phyloP scores from a whole-genome alignment of 2,329 filamentous ascomycete genomes.

The Fusarium metavorans region DNA sequence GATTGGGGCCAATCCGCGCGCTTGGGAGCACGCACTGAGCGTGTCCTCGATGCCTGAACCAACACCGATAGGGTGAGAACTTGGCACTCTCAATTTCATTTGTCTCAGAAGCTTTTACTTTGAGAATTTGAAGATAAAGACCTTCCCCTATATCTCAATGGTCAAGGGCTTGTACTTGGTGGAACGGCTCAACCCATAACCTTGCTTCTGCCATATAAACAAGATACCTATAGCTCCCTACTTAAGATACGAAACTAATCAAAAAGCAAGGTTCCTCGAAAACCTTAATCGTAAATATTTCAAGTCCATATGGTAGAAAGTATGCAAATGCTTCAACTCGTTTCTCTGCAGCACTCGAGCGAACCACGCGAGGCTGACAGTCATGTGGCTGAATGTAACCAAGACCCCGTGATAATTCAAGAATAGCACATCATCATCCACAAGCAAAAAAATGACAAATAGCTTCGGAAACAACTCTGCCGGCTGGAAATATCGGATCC shows the following conservation, averaged over 20 bases:
- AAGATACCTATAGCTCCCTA: not conserved
- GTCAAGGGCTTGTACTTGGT: not conserved
- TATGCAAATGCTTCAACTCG: not conserved
- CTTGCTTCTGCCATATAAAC: not conserved
- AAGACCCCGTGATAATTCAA: not conserved
- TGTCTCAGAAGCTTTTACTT: not conserved
- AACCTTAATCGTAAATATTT: not conserved
- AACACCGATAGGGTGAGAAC: not conserved
- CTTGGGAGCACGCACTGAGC: not conserved
- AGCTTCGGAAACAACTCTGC: not conserved
- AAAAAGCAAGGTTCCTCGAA: no score
- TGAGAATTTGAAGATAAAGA: not conserved
- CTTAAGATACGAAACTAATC: not conserved
- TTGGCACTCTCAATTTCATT: not conserved
- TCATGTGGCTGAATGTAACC: not conserved
- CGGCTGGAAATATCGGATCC: not conserved
- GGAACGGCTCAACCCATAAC: not conserved
- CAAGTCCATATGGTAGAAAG: not conserved
- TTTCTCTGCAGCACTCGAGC: not conserved
- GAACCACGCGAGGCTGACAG: not conserved
- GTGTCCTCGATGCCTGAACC: not conserved
- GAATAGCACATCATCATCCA: not conserved
- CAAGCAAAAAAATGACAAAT: not conserved
- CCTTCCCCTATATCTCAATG: not conserved
- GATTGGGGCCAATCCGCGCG: not conserved